Evolutionary conservation across 495 filamentous ascomycete genomes (phyloP), one percentile per base, ranked within the genome.

Genomic region (Sphaerosporella brunnea): DNA sequence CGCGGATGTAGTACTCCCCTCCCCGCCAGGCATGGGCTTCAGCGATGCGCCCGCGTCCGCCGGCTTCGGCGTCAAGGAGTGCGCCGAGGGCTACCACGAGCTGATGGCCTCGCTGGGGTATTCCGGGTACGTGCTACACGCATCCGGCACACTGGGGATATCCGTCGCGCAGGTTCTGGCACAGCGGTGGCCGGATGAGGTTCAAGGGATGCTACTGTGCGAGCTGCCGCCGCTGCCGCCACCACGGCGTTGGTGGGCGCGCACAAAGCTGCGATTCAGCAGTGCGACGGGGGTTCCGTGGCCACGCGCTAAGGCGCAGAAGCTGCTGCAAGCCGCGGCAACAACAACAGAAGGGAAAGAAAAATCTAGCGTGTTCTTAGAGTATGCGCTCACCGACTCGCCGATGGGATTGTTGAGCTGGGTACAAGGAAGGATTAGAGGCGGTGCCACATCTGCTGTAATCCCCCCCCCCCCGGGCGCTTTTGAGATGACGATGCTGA

Each of bases 371-470:
- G 2, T 24, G 24, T n/a, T n/a, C n/a, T n/a, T n/a, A 19, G 24
- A 24, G 23, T 44, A 44, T 30, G 41, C 41, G 2, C 19, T 44
- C 2, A 44, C 41, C 1, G 41, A 44, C 21, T 44, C 41, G 2
- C 41, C 41, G 1, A 30, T 44, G 41, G 41, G 41, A 2, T 30
- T 44, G 20, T 15, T 44, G 2, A 23, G 19, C 13, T 44, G 41
- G 41, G 41, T 44, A 1, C 10, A n/a, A 2, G 41, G 2, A 23
- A 2, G 41, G 13, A n/a, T 44, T n/a, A 10, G 24, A 7, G 41
- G 8, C 11, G 41, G 41, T 26, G 40, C 15, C 11, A 38, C 11
- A 9, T 5, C 11, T 38, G 7, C 8, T 38, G 36, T 11, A 38
- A 9, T 5, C 18, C 11, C 10, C 36, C 10, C 36, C 18, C 11